Percentiles rank a stretch among this genome's conserved stretches.
Evolutionary conservation across 1,284 basidiomycete species (phyloP).

Genomic region (Polyporus tsugae): DNA sequence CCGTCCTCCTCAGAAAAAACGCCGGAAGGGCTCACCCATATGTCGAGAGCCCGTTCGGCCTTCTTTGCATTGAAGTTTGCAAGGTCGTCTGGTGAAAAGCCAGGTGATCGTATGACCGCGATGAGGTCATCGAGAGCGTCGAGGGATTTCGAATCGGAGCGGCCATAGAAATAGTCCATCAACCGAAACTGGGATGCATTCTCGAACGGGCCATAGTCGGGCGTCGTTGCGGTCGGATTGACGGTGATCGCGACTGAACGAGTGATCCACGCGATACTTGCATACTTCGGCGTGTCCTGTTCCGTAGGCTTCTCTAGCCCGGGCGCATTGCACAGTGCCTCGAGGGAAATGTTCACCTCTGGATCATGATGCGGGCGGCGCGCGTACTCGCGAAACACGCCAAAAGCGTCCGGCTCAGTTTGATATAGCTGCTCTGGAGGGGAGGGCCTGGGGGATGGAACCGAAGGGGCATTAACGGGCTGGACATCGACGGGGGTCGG

Average conservation of each 20-base stretch:
- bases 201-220: background rate
- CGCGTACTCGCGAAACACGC: too few species aligned
- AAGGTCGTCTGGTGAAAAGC: conserved; percentile 35
- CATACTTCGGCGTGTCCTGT: background rate
- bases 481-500: too few species aligned
- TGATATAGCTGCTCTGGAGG: too few species aligned
- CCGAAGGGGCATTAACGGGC: too few species aligned
- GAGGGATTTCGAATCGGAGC: background rate
- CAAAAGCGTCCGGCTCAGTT: too few species aligned
- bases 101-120: conserved; percentile 7
- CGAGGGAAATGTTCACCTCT: too few species aligned
- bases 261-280: conserved; percentile 12
- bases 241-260: background rate
- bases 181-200: conserved; percentile 10
- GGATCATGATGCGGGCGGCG: too few species aligned
- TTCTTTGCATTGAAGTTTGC: conserved; percentile 21
- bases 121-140: conserved; percentile 13
- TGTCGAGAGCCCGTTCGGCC: conserved; percentile 29
- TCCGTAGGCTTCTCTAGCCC: background rate
- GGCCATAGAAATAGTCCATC: conserved; percentile 11
- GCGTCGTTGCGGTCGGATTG: background rate
- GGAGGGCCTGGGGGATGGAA: too few species aligned
- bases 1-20: conserved; percentile 29
- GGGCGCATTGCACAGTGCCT: background rate
- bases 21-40: background rate